phyloP scores from a whole-genome alignment of 1,139 yeast species.

The Blastobotrys buckinghamii region DNA sequence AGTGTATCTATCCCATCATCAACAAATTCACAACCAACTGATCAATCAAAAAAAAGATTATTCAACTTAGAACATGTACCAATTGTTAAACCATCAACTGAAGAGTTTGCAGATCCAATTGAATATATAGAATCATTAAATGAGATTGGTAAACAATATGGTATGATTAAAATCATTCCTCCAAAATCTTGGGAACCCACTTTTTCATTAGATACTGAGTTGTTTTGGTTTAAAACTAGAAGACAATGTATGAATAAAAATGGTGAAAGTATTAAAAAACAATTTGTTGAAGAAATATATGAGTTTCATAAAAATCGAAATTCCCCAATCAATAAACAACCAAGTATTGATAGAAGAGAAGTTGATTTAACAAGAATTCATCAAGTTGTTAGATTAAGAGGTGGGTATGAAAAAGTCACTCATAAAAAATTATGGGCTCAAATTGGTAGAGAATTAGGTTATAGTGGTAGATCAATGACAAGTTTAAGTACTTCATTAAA shows the following conservation, averaged over 20 bases:
- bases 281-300: conserved; percentile 30
- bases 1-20: too few relatives aligned
- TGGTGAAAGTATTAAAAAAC: conserved; percentile 25
- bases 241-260: conserved; percentile 43
- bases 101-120: conserved; percentile 41
- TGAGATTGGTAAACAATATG: conserved; percentile 44
- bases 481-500: conserved; percentile 66
- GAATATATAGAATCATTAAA: conserved; percentile 29
- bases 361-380: conserved; percentile 35
- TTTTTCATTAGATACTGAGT: conserved; percentile 44
- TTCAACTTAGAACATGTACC: conserved; percentile 40
- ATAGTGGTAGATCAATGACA: conserved; percentile 62
- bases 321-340: conserved; percentile 29
- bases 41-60: conserved; percentile 14
- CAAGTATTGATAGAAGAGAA: conserved; percentile 35
- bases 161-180: conserved; percentile 67
- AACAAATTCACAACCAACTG: conserved; percentile 5
- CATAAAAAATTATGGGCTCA: conserved; percentile 42
- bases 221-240: conserved; percentile 48
- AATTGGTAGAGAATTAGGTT: conserved; percentile 68
- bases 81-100: conserved; percentile 41
- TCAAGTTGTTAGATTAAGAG: conserved; percentile 34
- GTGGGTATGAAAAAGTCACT: conserved; percentile 35
- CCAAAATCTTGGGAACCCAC: conserved; percentile 39
- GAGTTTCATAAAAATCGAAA: conserved; percentile 32